A percentile compares a stretch with the other conserved stretches of the same genome.
Conservation (phyloP, 2,329 filamentous ascomycete species). For the Exophiala sp. region DNA sequence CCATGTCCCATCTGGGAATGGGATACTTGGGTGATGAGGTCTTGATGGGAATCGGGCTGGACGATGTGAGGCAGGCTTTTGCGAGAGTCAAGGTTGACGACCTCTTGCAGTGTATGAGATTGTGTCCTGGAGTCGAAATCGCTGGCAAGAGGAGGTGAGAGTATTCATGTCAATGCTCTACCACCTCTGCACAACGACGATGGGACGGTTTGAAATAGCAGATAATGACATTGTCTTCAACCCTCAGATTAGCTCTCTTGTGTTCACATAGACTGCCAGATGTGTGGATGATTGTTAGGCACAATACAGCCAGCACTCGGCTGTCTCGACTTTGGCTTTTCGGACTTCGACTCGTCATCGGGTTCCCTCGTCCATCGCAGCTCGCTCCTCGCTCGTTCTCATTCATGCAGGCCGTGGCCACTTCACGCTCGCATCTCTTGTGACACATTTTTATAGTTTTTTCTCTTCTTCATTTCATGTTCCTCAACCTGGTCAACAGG, state of each 20-base stretch:
- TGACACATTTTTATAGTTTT: background rate
- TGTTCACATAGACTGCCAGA: constrained; percentile 20
- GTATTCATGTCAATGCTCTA: background rate
- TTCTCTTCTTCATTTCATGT: constrained; percentile 5
- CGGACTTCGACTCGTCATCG: constrained; percentile 22
- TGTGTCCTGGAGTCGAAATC: constrained; percentile 28
- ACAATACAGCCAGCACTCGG: constrained; percentile 13
- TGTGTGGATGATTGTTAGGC: background rate
- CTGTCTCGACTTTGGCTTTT: constrained; percentile 28
- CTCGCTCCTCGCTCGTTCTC: background rate
- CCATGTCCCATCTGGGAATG: constrained; percentile 33
- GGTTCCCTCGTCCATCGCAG: constrained; percentile 3
- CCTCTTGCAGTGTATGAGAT: constrained; percentile 36
- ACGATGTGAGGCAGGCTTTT: constrained; percentile 37
- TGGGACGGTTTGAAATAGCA: background rate
- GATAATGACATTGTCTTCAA: background rate
- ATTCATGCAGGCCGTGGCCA: background rate
- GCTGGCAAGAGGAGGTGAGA: background rate
- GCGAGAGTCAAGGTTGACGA: constrained; percentile 33
- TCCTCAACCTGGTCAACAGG: constrained; percentile 9
- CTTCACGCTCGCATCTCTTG: background rate
- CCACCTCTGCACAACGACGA: background rate
- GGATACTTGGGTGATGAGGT: constrained; percentile 41
- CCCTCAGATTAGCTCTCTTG: constrained; percentile 22
- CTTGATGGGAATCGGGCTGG: constrained; percentile 38